Base-by-base conservation (phyloP, 768 basidiomycete genomes). In the Daedalea quercina region DNA sequence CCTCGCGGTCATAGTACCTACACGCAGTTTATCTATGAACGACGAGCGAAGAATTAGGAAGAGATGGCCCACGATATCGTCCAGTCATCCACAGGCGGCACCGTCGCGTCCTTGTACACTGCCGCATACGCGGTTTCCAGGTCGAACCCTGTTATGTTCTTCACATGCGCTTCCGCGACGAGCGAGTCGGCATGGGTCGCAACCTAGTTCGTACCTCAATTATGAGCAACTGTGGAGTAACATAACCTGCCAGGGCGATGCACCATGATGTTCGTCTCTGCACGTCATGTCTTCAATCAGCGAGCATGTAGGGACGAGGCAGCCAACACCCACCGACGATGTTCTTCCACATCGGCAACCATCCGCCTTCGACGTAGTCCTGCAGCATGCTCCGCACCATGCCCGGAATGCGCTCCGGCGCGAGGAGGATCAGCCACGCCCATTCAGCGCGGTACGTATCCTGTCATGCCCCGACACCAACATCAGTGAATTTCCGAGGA, bases 261-360 rank as follows among this genome's bases (percentile, higher is more conserved):
- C 51, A 81, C 82, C 89, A 92, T 92, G 59, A 90, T 90, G 58
- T 89, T 92, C 1, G 89, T 90, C 62, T 92, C 86, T 72, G 24
- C 24, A 45, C 19, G 26, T 24, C 28, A 17, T 6, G 26, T 46
- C 9, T 41, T 22, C 44, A 25, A 9, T n/a, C 17, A 50, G 28
- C 28, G 28, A n/a, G 33, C 56, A 15, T 53, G 20, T 35, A 22
- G 20, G 3, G 3, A 37, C 6, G 4, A 50, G 6, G 4, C 9
- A 23, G 17, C 7, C 3, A 3, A 23, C 25, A 57, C 71, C 55
- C 44, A 79, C 81, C 82, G 23, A 86, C 79, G 13, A 91, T 77
- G 55, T 91, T 91, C 69, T 90, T 91, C 90, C 90, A 92, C 88
- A 91, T 90, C 0, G 90, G 90, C 34, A 92, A 69, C 87, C 89